phyloP scores from a whole-genome alignment of 768 basidiomycete species.

The Collybia sordida region DNA sequence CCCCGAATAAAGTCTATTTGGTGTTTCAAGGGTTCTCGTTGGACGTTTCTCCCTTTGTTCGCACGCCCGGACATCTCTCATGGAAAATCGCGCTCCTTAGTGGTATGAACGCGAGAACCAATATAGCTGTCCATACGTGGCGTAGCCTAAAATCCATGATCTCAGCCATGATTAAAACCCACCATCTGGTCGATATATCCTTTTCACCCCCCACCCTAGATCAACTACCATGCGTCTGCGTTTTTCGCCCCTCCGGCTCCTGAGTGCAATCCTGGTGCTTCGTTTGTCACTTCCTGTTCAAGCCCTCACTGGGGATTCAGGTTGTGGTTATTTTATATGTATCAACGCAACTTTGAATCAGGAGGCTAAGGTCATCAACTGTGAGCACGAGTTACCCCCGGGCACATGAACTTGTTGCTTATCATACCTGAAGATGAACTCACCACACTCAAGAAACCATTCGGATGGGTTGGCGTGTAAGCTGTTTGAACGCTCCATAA shows the following conservation, averaged over 20 bases:
- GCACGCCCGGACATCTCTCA: constrained; percentile 4
- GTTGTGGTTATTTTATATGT: constrained; percentile 44
- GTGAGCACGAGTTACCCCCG: constrained; percentile 29
- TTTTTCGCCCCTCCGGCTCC: constrained; percentile 8
- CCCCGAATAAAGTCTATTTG: constrained; percentile 10
- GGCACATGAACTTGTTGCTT: neutral
- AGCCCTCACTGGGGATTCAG: constrained; percentile 42
- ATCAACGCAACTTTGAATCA: constrained; percentile 45
- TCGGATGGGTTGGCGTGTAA: constrained; percentile 59
- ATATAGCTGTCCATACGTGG: neutral
- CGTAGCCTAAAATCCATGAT: neutral
- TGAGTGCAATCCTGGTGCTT: constrained; percentile 14
- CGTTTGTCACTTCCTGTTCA: constrained; percentile 16
- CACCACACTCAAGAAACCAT: constrained; percentile 32
- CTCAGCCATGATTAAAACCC: neutral
- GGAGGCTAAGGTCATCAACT: constrained; percentile 34
- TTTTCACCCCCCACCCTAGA: neutral
- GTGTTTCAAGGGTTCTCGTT: constrained; percentile 23
- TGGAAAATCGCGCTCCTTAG: neutral
- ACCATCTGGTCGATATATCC: too few species aligned
- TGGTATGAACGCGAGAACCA: neutral
- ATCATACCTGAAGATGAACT: constrained; percentile 38
- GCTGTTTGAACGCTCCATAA: constrained; percentile 1
- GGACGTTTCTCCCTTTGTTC: constrained; percentile 12
- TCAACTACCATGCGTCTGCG: constrained; percentile 7